Percentiles rank a stretch among this genome's conserved stretches.
Conservation (phyloP, 306 rosid species). For the Cicer chorassanicum region DNA sequence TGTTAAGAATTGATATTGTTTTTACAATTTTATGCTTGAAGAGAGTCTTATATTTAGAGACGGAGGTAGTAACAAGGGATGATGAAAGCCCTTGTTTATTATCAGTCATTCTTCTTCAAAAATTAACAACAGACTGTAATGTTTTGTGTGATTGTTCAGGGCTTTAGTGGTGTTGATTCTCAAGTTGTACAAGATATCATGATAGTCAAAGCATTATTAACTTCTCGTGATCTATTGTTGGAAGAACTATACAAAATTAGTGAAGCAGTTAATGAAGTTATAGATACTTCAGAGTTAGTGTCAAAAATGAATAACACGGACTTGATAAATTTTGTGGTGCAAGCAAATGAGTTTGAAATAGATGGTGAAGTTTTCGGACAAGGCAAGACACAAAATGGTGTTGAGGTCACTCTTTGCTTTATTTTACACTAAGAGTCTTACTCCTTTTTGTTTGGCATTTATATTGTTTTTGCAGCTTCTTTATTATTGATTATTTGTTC, state of each 20-base stretch:
- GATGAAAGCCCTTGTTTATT: conserved; percentile 1
- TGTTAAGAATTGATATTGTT: no score
- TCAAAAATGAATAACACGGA: conserved; percentile 64
- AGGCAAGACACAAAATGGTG: conserved; percentile 75
- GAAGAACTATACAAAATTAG: conserved; percentile 77
- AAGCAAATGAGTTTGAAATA: conserved; percentile 49
- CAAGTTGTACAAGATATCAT: conserved; percentile 53
- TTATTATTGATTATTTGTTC: conserved; percentile 37
- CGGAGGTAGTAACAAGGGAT: background rate
- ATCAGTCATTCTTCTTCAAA: conserved; percentile 32
- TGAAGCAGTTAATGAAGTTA: conserved; percentile 60
- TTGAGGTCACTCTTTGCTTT: conserved; percentile 66
- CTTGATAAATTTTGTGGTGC: conserved; percentile 50
- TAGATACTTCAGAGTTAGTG: conserved; percentile 74
- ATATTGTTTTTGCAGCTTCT: conserved; percentile 9
- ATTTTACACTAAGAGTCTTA: conserved; percentile 45
- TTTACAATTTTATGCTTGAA: no score
- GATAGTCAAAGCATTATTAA: conserved; percentile 67
- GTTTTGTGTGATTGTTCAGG: conserved; percentile 55
- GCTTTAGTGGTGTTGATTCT: conserved; percentile 50
- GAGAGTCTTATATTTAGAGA: no score
- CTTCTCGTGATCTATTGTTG: conserved; percentile 75
- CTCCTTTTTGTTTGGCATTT: conserved; percentile 22
- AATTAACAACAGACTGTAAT: conserved; percentile 48
- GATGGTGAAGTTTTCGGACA: conserved; percentile 58